Conservation (phyloP, 2,329 filamentous ascomycete species). For the Calonectria montana region DNA sequence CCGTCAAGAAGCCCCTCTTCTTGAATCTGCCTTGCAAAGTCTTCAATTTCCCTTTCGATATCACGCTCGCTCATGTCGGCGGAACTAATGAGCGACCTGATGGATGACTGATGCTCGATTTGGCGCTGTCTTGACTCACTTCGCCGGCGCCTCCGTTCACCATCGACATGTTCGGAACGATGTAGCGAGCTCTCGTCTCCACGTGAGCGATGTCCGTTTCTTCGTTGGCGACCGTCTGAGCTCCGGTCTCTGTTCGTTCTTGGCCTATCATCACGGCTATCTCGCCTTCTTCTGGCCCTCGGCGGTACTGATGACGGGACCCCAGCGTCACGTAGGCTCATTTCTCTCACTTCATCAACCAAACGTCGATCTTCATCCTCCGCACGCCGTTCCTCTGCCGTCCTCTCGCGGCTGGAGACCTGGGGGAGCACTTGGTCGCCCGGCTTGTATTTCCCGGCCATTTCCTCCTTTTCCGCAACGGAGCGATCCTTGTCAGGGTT, state of each 20-base stretch:
- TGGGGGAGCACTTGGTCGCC: constrained; percentile 84
- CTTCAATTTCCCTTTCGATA: constrained; percentile 88
- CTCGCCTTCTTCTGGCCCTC: constrained; percentile 44
- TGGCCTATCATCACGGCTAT: constrained; percentile 48
- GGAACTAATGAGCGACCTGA: constrained; percentile 85
- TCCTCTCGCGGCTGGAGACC: constrained; percentile 62
- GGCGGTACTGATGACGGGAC: constrained; percentile 54
- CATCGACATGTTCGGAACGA: constrained; percentile 51
- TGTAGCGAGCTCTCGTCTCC: constrained; percentile 40
- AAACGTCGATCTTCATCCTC: constrained; percentile 77
- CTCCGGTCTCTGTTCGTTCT: constrained; percentile 47
- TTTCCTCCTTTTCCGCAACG: constrained; percentile 79
- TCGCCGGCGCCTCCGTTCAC: constrained; percentile 48
- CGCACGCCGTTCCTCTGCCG: constrained; percentile 62
- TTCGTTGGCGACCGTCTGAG: constrained; percentile 45
- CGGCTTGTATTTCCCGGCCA: constrained; percentile 80
- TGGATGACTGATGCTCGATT: constrained; percentile 89
- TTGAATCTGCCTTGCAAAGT: constrained; percentile 89
- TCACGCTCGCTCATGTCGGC: constrained; percentile 81
- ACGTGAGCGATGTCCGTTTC: constrained; percentile 37
- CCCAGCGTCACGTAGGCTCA: constrained; percentile 78
- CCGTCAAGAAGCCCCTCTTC: constrained; percentile 89
- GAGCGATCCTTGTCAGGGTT: constrained; percentile 81
- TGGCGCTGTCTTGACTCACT: constrained; percentile 66
- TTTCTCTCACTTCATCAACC: constrained; percentile 76